phyloP scores from a whole-genome alignment of 495 filamentous ascomycete species.

The Trichocladium uniseriatum region DNA sequence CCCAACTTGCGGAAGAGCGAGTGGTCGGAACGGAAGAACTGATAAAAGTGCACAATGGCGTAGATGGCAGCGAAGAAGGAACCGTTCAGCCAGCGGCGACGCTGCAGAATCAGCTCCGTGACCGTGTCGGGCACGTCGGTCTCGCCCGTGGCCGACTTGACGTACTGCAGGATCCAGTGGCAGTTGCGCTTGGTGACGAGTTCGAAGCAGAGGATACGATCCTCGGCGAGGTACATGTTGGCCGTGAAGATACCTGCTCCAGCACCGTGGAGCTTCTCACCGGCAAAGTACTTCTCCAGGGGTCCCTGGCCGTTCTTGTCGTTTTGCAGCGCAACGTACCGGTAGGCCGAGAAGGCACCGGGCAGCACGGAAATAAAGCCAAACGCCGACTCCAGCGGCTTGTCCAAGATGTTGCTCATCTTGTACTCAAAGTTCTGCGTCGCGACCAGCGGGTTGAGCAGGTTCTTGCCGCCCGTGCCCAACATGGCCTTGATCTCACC shows the following conservation, averaged over 20 bases:
- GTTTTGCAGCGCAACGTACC: slow-evolving; percentile 89
- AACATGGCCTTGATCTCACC: slow-evolving; percentile 99
- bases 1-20: slow-evolving; percentile 77
- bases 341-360: slow-evolving; percentile 96
- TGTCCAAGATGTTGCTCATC: slow-evolving; percentile 98
- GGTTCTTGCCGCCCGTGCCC: slow-evolving; percentile 72
- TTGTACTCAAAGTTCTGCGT: slow-evolving; percentile 99
- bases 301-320: slow-evolving; percentile 89
- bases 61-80: slow-evolving; percentile 98
- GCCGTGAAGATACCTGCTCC: slow-evolving; percentile 97
- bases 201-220: slow-evolving; percentile 98
- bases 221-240: slow-evolving; percentile 99
- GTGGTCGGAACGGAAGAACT: slow-evolving; percentile 88
- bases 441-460: slow-evolving; percentile 89
- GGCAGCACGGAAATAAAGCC: slow-evolving; percentile 96
- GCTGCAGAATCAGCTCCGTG: slow-evolving; percentile 91
- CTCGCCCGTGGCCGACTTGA: slow-evolving; percentile 92
- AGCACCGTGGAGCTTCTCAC: slow-evolving; percentile 91
- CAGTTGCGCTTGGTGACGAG: slow-evolving; percentile 95
- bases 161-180: slow-evolving; percentile 94
- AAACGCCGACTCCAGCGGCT: slow-evolving; percentile 94
- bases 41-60: slow-evolving; percentile 85
- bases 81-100: slow-evolving; percentile 96
- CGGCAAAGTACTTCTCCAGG: slow-evolving; percentile 92
- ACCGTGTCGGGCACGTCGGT: slow-evolving; percentile 96